phyloP scores from a whole-genome alignment of 257 asterid genomes.

The Linaria vulgaris region DNA sequence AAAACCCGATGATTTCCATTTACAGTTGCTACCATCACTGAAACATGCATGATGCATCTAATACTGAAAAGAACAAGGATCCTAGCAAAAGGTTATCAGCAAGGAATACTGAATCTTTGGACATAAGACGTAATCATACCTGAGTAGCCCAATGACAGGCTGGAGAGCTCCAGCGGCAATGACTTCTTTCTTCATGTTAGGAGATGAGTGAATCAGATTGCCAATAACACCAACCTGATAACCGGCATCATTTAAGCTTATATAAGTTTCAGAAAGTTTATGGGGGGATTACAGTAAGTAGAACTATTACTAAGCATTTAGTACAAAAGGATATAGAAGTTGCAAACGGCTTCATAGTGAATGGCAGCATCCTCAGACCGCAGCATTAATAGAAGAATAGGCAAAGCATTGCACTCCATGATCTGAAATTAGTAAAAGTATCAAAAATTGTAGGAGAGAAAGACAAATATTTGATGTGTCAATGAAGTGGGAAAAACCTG shows the following conservation, averaged over 20 bases:
- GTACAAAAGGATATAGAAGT: conserved; percentile 21
- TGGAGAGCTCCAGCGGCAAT: conserved; percentile 96
- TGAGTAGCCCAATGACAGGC: conserved; percentile 94
- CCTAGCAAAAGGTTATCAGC: not conserved
- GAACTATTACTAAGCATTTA: conserved; percentile 15
- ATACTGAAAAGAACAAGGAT: conserved; percentile 11
- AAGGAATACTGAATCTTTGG: not conserved
- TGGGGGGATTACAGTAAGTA: not conserved
- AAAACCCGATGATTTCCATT: not conserved
- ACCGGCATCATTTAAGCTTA: conserved; percentile 27
- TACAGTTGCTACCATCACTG: not conserved
- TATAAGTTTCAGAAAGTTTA: conserved; percentile 10
- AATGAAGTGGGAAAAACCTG: conserved; percentile 53
- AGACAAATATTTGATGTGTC: not conserved
- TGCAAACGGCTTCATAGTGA: conserved; percentile 95
- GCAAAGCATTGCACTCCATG: conserved; percentile 95
- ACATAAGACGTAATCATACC: conserved; percentile 41
- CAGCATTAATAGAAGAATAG: conserved; percentile 91
- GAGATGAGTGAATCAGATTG: conserved; percentile 95
- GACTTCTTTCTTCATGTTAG: conserved; percentile 95
- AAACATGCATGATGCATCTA: not conserved
- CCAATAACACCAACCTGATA: conserved; percentile 98
- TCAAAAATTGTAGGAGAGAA: conserved; percentile 6
- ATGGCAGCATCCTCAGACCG: conserved; percentile 93
- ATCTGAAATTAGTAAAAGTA: conserved; percentile 57